A percentile compares a stretch with the other conserved stretches of the same genome.
Conservation (phyloP, 805 yeast genomes). For the Candida hungchunana region DNA sequence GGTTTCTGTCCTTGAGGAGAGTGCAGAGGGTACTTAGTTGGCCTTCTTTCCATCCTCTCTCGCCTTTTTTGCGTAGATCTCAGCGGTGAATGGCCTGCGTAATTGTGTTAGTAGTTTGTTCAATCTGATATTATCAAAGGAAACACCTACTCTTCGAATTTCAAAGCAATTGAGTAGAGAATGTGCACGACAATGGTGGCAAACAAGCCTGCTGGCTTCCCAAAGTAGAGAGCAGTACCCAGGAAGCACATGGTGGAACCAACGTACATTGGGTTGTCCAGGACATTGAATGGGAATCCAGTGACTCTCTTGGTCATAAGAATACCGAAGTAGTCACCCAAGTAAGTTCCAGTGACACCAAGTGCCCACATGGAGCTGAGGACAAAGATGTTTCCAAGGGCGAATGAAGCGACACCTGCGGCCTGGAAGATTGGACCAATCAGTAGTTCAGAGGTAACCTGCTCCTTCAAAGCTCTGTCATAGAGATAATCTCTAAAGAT, state of each 20-base stretch:
- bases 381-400: conserved; percentile 76
- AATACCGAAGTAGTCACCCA: conserved; percentile 97
- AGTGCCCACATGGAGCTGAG: conserved; percentile 83
- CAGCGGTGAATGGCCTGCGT: conserved; percentile 77
- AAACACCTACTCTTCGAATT: conserved; percentile 65
- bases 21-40: conserved; percentile 9
- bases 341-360: conserved; percentile 93
- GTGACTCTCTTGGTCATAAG: conserved; percentile 87
- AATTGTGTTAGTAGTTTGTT: conserved; percentile 10
- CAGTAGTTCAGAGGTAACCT: conserved; percentile 60
- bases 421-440: conserved; percentile 38
- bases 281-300: conserved; percentile 87
- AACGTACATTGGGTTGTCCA: conserved; percentile 94
- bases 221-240: conserved; percentile 85
- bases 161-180: conserved; percentile 80
- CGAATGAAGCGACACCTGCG: conserved; percentile 55
- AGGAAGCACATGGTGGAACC: conserved; percentile 88
- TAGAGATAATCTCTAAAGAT: conserved; percentile 73
- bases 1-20: too few species aligned
- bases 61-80: conserved; percentile 76
- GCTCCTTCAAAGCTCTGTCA: conserved; percentile 65
- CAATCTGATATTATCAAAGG: background rate
- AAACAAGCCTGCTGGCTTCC: conserved; percentile 83
- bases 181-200: conserved; percentile 68
- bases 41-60: conserved; percentile 30